phyloP scores from a whole-genome alignment of 192 early-diverging fungal species.

The Mortierella claussenii region DNA sequence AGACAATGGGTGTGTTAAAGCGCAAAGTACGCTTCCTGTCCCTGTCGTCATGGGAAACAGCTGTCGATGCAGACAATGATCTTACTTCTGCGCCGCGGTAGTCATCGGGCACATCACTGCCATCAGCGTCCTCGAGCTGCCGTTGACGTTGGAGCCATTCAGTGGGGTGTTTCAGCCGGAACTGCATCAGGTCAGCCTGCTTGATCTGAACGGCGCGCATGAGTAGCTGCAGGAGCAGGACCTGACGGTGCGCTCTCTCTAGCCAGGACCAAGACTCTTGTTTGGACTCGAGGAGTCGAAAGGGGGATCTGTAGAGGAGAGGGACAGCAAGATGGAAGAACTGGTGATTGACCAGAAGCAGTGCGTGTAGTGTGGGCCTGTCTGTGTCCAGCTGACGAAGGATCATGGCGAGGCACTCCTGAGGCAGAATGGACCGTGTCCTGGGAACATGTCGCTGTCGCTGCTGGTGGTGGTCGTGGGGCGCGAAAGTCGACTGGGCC shows the following conservation, averaged over 20 bases:
- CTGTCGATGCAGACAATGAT: neutral
- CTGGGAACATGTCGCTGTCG: too few relatives aligned
- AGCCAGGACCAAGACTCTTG: conserved; percentile 18
- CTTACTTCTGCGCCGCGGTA: neutral
- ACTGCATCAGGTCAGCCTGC: too few relatives aligned
- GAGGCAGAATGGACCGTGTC: conserved; percentile 3
- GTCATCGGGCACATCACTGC: neutral
- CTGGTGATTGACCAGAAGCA: conserved; percentile 31
- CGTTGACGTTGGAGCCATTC: neutral
- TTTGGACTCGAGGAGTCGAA: conserved; percentile 36
- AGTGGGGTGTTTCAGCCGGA: too few relatives aligned
- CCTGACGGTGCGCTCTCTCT: conserved; percentile 35
- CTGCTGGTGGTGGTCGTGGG: too few relatives aligned
- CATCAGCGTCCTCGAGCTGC: too few relatives aligned
- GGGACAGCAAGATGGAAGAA: conserved; percentile 31
- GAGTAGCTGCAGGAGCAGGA: conserved; percentile 32
- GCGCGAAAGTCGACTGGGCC: neutral
- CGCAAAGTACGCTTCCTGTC: neutral
- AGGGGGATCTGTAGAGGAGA: conserved; percentile 35
- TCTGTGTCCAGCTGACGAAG: conserved; percentile 16
- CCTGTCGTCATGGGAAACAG: neutral
- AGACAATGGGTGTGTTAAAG: neutral
- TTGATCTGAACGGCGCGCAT: conserved; percentile 23
- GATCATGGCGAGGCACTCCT: conserved; percentile 35
- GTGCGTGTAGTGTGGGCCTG: conserved; percentile 24